Evolutionary conservation across 1,284 basidiomycete genomes (phyloP), one percentile per base, ranked within the genome.

Genomic region (Cutaneotrichosporon sp.): DNA sequence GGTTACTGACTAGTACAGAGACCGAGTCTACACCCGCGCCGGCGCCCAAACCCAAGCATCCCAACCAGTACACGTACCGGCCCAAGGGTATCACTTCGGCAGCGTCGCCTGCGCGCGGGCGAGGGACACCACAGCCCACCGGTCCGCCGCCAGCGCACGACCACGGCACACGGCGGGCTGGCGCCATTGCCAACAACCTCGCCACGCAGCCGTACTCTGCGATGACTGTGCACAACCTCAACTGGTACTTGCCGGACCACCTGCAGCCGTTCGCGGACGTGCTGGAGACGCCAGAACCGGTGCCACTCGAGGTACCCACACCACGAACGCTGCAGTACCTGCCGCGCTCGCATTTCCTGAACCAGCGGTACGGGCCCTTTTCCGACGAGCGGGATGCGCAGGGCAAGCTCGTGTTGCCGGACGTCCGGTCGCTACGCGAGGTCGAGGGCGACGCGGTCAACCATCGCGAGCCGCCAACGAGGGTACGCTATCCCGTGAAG

Each of bases 221-320:
- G 2, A 55, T 64, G 18, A 61, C 67, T 3, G 66, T 71, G n/a
- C 55, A 63, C 53, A 62, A 68, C 49, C 62, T 74, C 8, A 84
- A 86, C 42, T 97, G 91, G 92, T 82, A 85, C 56, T 78, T 98
- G 44, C 94, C 94, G 9, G 94, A 98, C 75, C 94, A 97, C 75
- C 82, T 98, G 38, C 82, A 85, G 0, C 88, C 93, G 68, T 84
- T 96, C 53, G 83, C 87, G 59, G 83, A 85, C 62, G 84, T 96
- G 69, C 80, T 98, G 8, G 92, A 91, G 21, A 80, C 83, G 8
- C 79, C 83, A 21, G 78, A 79, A 8, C 91, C 90, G 1, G 80
- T 80, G 49, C 87, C 88, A 0, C 78, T 94, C 36, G 83, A 87
- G 65, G 84, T 94, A 38, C 82, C 83, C 4, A 67, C 69, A 7